A percentile compares a stretch with the other conserved stretches of the same genome.
These are phyloP conservation scores for Penicillium sp. DNA, from an alignment of 2,329 filamentous ascomycete species.

Conservation along the genomic window DNA sequence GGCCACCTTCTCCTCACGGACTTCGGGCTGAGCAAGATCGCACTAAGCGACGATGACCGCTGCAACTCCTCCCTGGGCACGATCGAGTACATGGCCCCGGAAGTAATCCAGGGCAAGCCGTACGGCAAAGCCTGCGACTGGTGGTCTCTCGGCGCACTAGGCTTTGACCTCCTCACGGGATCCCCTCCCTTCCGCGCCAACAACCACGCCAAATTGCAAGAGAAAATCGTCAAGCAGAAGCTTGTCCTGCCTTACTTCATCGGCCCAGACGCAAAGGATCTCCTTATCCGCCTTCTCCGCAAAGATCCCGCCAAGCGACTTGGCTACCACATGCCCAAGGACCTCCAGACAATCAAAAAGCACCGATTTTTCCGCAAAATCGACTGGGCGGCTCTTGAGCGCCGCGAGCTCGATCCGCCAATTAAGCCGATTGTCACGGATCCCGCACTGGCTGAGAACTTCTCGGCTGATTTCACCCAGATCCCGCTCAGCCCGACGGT, in stretches of 20 bases:
- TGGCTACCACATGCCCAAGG: conserved; percentile 85
- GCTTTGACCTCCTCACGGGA: conserved; percentile 90
- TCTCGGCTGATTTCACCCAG: conserved; percentile 87
- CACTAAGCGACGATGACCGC: conserved; percentile 68
- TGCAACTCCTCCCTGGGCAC: conserved; percentile 94
- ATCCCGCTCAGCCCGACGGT: conserved; percentile 76
- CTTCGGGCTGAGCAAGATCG: conserved; percentile 95
- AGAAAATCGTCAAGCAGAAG: conserved; percentile 95
- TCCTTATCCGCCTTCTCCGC: conserved; percentile 83
- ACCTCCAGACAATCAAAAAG: conserved; percentile 80
- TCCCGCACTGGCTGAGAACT: conserved; percentile 95
- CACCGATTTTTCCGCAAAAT: conserved; percentile 98
- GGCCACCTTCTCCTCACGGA: conserved; percentile 94
- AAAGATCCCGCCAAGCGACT: conserved; percentile 92
- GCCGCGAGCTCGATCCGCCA: conserved; percentile 80
- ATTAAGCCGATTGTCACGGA: conserved; percentile 95
- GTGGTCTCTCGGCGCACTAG: conserved; percentile 96
- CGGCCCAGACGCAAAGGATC: conserved; percentile 87
- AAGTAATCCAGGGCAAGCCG: conserved; percentile 82
- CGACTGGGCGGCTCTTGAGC: conserved; percentile 86
- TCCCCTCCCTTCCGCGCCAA: conserved; percentile 86
- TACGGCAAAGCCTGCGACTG: conserved; percentile 97
- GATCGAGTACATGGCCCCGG: conserved; percentile 98
- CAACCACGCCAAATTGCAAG: conserved; percentile 92
- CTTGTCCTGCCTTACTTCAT: conserved; percentile 87